Base-by-base conservation (phyloP, 805 yeast genomes). In the Ogataea paraovalis region DNA sequence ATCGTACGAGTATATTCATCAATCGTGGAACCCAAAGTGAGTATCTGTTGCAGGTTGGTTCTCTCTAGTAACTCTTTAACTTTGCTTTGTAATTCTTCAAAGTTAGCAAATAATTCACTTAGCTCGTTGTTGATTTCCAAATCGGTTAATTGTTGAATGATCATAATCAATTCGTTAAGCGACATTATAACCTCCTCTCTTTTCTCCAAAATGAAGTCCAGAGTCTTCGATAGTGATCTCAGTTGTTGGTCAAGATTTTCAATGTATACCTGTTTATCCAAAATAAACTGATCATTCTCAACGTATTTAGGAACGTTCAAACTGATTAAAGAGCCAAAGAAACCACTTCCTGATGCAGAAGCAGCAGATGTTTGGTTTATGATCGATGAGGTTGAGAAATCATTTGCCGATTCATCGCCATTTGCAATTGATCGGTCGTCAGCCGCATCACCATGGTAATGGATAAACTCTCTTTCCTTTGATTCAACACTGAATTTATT, bases 1-100 rank as follows among this genome's bases (percentile, higher is more conserved):
- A 91, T 79, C 14, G 83, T 71, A 43, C 98, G 76, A 42, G 83
- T 71, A 62, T 94, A 91, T 62, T 91, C 97, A 62, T 92, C 97
- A 36, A 92, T 70, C 0, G 96, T 87, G 22, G 86, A 79, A 2
- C 96, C 96, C 41, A 92, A 69, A 0, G 96, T 89, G 52, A 92
- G 70, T 58, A 90, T 80, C 55, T 92, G 97, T 64, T 88, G 96
- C 66, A 86, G 66, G 49, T 89, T 83, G 51, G 85, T 82, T 51
- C 97, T 77, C 53, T 83, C 90, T 41, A 88, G 70, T 41, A 87
- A 73, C 44, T 87, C 92, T 56, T 81, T 81, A 22, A 91, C 75
- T 52, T 86, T 78, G 30, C 70, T 59, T 60, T 91, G 92, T 8
- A 87, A 79, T 30, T 80, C 81, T 33, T 90, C 81, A 64, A 91